Percentiles rank a stretch among this genome's conserved stretches.
Evolutionary conservation across 352 stramenopile species (phyloP).

Genomic region (Globisporangium perplexum): DNA sequence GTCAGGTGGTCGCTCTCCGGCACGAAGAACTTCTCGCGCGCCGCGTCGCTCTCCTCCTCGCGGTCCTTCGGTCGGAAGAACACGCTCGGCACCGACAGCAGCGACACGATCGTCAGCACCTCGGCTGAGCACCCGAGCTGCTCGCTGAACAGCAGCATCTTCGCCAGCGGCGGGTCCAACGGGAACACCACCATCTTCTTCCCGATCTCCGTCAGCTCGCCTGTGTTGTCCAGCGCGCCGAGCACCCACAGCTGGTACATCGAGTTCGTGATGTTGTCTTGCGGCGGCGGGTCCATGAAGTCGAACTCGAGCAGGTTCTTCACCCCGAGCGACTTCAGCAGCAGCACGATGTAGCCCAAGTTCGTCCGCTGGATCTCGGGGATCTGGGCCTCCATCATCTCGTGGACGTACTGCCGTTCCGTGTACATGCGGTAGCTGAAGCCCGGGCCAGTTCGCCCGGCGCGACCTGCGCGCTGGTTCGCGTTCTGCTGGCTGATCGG

Average conservation of each 20-base stretch:
- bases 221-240: conserved; percentile 96
- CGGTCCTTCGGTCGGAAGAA: conserved; percentile 97
- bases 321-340: conserved; percentile 97
- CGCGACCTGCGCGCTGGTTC: conserved; percentile 95
- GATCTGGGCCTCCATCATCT: conserved; percentile 97
- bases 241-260: conserved; percentile 99
- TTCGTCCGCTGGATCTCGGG: conserved; percentile 98
- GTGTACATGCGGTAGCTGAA: conserved; percentile 97
- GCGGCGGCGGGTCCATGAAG: conserved; percentile 98
- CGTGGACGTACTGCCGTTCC: conserved; percentile 94
- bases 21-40: conserved; percentile 98
- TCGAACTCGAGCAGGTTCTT: conserved; percentile 96
- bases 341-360: conserved; percentile 94
- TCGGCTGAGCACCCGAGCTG: conserved; percentile 92
- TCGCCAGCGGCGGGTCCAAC: conserved; percentile 93
- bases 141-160: conserved; percentile 96
- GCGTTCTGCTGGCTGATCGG: conserved; percentile 97
- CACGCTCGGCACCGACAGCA: conserved; percentile 96
- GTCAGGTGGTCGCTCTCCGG: conserved; percentile 97
- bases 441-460: conserved; percentile 87
- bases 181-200: conserved; percentile 99
- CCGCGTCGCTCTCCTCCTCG: conserved; percentile 96
- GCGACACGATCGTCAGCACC: conserved; percentile 95
- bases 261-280: conserved; percentile 97
- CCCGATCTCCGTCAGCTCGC: conserved; percentile 94